These are phyloP conservation scores for Aspergillus luchuensis DNA, from an alignment of 2,329 filamentous ascomycete genomes.

Conservation along the genomic window DNA sequence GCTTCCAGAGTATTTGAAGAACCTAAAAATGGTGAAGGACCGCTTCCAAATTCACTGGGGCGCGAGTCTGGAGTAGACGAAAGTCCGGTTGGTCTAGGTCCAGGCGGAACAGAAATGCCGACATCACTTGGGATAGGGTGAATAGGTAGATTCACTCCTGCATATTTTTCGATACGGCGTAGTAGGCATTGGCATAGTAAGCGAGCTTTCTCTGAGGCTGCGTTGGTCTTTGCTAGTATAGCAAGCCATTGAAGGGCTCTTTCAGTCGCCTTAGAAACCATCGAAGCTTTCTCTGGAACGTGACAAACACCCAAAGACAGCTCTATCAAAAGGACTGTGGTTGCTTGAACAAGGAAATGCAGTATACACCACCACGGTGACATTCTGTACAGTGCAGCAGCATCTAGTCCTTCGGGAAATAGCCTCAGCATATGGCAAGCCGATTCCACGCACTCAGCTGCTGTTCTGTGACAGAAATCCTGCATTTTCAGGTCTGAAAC, in stretches of 20 bases:
- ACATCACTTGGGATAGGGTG: background rate
- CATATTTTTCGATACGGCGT: constrained; percentile 36
- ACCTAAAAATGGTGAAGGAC: background rate
- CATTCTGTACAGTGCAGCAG: constrained; percentile 38
- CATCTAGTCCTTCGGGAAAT: constrained; percentile 44
- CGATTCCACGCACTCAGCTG: constrained; percentile 45
- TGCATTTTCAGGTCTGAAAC: constrained; percentile 24
- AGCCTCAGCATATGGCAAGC: constrained; percentile 45
- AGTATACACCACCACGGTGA: constrained; percentile 50
- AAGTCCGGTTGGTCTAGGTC: background rate
- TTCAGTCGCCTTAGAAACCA: constrained; percentile 38
- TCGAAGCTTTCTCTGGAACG: constrained; percentile 43
- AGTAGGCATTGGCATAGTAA: constrained; percentile 41
- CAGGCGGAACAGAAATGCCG: too few relatives aligned
- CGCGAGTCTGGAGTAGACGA: background rate
- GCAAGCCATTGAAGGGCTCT: constrained; percentile 41
- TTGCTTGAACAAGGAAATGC: constrained; percentile 49
- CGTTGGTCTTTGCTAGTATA: constrained; percentile 33
- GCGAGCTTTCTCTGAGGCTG: constrained; percentile 36
- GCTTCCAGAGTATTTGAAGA: background rate
- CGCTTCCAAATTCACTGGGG: too few relatives aligned
- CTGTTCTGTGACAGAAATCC: constrained; percentile 42
- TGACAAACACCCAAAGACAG: constrained; percentile 46
- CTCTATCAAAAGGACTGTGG: constrained; percentile 47
- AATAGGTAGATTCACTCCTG: constrained; percentile 32